These are phyloP conservation scores for Takakia lepidozioides DNA, from an alignment of 225 moss, liverwort and hornwort species.

Conservation along the genomic window DNA sequence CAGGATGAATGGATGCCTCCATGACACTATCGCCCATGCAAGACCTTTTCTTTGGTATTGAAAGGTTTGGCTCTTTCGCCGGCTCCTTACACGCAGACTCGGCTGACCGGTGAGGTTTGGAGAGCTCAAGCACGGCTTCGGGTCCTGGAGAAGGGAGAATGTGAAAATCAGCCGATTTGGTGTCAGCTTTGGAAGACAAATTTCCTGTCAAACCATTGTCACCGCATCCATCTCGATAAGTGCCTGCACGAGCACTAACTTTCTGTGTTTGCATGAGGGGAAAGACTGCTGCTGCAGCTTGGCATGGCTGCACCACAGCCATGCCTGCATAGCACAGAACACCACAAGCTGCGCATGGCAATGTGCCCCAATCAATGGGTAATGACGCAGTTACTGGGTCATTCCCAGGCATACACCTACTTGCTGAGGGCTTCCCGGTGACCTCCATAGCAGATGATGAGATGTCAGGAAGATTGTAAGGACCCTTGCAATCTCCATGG, in stretches of 20 bases:
- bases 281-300: slow-evolving; percentile 37
- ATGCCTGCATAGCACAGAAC: slow-evolving; percentile 79
- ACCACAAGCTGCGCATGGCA: slow-evolving; percentile 94
- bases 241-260: too few relatives aligned
- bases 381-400: slow-evolving; percentile 23
- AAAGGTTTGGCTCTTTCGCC: too few relatives aligned
- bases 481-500: too few relatives aligned
- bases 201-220: slow-evolving; percentile 11
- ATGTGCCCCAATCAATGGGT: slow-evolving; percentile 71
- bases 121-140: slow-evolving; percentile 27
- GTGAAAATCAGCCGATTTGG: slow-evolving; percentile 60
- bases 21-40: too few relatives aligned
- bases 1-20: too few relatives aligned
- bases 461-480: too few relatives aligned
- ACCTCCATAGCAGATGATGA: background rate
- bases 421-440: slow-evolving; percentile 6
- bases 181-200: slow-evolving; percentile 49
- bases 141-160: slow-evolving; percentile 48
- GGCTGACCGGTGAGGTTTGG: too few relatives aligned
- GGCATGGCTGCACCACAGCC: slow-evolving; percentile 78
- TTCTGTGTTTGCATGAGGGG: slow-evolving; percentile 14
- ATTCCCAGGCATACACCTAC: slow-evolving; percentile 11
- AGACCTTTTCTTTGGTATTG: too few relatives aligned
- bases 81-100: too few relatives aligned
- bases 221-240: too few relatives aligned